These are phyloP conservation scores for Thraustochytrium sp. DNA, from an alignment of 352 stramenopile genomes.

Conservation along the genomic window DNA sequence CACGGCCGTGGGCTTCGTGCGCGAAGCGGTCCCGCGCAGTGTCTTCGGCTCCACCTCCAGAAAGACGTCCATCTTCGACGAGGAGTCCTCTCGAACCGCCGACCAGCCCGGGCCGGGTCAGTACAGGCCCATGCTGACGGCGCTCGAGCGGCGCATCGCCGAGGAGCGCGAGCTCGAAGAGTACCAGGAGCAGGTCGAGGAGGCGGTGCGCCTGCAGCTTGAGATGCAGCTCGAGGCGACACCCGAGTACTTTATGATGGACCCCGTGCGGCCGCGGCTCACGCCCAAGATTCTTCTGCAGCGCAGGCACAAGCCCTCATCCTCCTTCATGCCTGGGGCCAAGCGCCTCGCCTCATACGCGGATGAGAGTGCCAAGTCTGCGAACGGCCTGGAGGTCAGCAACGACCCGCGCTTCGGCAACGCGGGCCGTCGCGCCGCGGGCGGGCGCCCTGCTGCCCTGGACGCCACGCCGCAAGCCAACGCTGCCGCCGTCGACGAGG, in stretches of 20 bases:
- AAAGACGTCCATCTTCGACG: constrained; percentile 30
- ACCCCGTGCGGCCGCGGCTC: background rate
- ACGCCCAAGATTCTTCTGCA: background rate
- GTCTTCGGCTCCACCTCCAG: constrained; percentile 5
- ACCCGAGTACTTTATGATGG: background rate
- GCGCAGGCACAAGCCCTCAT: background rate
- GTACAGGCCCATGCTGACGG: background rate
- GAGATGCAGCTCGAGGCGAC: constrained; percentile 31
- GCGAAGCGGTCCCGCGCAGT: background rate
- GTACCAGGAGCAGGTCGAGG: constrained; percentile 9
- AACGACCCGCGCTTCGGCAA: background rate
- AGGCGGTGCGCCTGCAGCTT: background rate
- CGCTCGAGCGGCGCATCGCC: background rate
- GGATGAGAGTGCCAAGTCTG: background rate
- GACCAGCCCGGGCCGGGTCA: background rate
- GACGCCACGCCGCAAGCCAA: no score
- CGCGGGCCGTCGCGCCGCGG: background rate
- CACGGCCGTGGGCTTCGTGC: background rate
- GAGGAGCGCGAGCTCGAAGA: background rate
- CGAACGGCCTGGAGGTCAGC: no score
- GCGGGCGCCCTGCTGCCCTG: no score
- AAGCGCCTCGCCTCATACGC: background rate
- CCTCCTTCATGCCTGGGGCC: background rate
- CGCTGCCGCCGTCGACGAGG: no score
- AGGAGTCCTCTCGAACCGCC: background rate